phyloP scores from a whole-genome alignment of 2,329 filamentous ascomycete genomes.

The Nigrograna mackinnonii region DNA sequence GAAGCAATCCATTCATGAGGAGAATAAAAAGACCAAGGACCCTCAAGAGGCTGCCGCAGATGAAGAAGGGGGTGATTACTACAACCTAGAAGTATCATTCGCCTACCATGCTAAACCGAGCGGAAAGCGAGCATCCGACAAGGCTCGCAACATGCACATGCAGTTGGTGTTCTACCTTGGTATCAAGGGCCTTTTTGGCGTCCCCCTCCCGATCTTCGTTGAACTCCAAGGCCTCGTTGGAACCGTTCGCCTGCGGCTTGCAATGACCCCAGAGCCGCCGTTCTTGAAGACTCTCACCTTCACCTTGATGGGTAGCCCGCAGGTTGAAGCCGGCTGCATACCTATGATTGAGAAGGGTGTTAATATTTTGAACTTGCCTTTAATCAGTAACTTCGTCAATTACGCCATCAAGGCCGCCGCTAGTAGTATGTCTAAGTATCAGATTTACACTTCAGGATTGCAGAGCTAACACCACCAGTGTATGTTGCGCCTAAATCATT shows the following conservation, averaged over 20 bases:
- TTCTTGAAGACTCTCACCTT: conserved; percentile 92
- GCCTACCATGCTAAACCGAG: conserved; percentile 88
- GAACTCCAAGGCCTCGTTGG: conserved; percentile 90
- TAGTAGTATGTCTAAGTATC: conserved; percentile 52
- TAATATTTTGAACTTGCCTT: conserved; percentile 86
- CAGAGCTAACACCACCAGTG: conserved; percentile 56
- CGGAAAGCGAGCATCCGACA: conserved; percentile 70
- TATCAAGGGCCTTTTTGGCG: conserved; percentile 83
- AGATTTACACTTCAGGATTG: too few relatives aligned
- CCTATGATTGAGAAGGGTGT: conserved; percentile 91
- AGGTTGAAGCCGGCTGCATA: conserved; percentile 85
- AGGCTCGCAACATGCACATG: conserved; percentile 96
- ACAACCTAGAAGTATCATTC: conserved; percentile 88
- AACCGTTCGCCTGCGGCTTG: conserved; percentile 79
- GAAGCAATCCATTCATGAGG: conserved; percentile 77
- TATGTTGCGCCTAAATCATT: conserved; percentile 95
- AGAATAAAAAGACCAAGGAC: conserved; percentile 81
- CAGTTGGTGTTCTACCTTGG: conserved; percentile 93
- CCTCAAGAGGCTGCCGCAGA: conserved; percentile 85
- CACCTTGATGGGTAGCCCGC: conserved; percentile 91
- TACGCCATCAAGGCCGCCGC: conserved; percentile 88
- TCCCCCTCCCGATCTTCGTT: conserved; percentile 85
- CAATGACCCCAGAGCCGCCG: conserved; percentile 86
- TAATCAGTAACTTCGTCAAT: conserved; percentile 97
- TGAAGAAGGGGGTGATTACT: conserved; percentile 88